Conservation (phyloP, 202 grass and related monocot genomes). For the Panicum hallii region DNA sequence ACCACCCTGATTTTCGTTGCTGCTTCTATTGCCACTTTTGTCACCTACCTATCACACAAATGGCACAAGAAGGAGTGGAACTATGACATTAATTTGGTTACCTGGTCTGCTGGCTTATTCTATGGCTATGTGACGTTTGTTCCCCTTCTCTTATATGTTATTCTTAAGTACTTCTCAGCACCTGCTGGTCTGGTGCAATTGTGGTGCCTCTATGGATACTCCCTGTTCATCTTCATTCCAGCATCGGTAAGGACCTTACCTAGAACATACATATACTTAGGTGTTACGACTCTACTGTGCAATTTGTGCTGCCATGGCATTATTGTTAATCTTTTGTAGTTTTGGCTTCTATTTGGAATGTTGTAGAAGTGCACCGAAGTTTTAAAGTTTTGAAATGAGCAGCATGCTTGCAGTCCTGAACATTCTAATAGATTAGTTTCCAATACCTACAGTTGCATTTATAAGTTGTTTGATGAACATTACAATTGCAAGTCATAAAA, state of each 20-base stretch:
- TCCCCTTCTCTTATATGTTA: constrained; percentile 82
- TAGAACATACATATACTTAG: not conserved
- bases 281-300: not conserved
- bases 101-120: constrained; percentile 98
- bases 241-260: constrained; percentile 67
- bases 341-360: constrained; percentile 4
- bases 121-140: constrained; percentile 97
- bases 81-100: constrained; percentile 98
- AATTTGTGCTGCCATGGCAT: not conserved
- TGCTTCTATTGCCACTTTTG: constrained; percentile 94
- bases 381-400: not conserved
- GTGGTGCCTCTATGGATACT: constrained; percentile 99
- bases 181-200: constrained; percentile 91
- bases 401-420: constrained; percentile 10
- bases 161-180: constrained; percentile 99
- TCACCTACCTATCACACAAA: constrained; percentile 91
- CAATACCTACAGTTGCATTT: not conserved
- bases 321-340: not conserved
- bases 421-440: not conserved
- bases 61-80: constrained; percentile 96
- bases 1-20: constrained; percentile 96
- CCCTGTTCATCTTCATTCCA: constrained; percentile 95
- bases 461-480: not conserved
- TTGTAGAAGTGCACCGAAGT: not conserved
- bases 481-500: not conserved